Evolutionary conservation across 176 grass and related monocot genomes (phyloP), one percentile per base, ranked within the genome.

Genomic region (Paspalum notatum): DNA sequence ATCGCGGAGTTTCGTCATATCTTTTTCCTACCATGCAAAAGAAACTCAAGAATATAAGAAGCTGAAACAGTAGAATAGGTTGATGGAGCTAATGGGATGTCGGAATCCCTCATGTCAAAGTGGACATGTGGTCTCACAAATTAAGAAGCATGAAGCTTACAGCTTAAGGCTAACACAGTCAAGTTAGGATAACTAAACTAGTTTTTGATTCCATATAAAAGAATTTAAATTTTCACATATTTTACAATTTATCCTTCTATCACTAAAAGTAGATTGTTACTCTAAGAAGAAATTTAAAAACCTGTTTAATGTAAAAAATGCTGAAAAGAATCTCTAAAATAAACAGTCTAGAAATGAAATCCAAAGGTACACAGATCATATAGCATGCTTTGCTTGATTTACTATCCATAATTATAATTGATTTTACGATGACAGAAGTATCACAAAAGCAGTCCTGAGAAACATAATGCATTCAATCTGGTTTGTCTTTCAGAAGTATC

Each of bases 1-100:
- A 79, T 95, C 84, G 10, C 90, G 84, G 63, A 91, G 68, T 77
- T 93, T 98, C 80, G 91, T 84, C 86, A 98, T 91, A 86, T 98
- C 83, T 74, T 93, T 85, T 77, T 98, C 95, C 95, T 98, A 74
- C 61, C 73, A 74, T 48, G 37, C 17, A 81, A 82, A 72, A 69
- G 8, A 85, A 87, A 76, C 21, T 68, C 51, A 42, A 74, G 49
- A 72, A 74, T 68, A 66, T 68, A 76, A 62, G 39, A 12, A 75
- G 66, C 64, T 85, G 3, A 63, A 82, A 64, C 38, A 80, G 58
- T 8, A 85, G 67, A 32, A 40, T 27, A 73, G 18, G 38, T 55
- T 77, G 45, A 68, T 56, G 60, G 63, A 55, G 13, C 5, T 49
- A 50, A 62, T 14, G 46, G 9, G 32, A 80, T 64, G 6, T 53